Evolutionary conservation across 2,329 filamentous ascomycete genomes (phyloP).

Genomic region (Trichocomaceae sp.): DNA sequence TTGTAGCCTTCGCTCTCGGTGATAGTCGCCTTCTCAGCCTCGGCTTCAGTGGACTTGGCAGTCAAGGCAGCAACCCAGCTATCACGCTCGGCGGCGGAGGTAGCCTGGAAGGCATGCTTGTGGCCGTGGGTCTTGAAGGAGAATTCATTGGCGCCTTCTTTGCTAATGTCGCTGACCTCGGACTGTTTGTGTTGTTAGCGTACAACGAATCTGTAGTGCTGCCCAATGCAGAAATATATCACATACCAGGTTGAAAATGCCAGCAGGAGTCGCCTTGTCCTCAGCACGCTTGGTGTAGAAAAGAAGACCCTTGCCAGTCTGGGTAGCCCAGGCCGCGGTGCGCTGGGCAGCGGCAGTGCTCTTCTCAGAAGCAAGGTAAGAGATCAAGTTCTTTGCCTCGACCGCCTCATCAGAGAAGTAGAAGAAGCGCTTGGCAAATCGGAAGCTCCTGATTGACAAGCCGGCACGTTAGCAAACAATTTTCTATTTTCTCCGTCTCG

Average conservation of each 20-base stretch:
- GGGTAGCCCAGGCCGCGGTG: conserved; percentile 74
- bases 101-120: conserved; percentile 91
- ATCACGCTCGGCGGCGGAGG: conserved; percentile 68
- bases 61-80: conserved; percentile 85
- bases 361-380: conserved; percentile 87
- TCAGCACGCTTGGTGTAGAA: conserved; percentile 80
- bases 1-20: conserved; percentile 82
- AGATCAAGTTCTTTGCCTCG: conserved; percentile 63
- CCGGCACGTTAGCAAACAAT: conserved; percentile 8
- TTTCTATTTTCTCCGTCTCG: neutral
- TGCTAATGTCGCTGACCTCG: conserved; percentile 64
- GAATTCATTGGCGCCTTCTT: conserved; percentile 75
- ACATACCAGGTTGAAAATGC: conserved; percentile 78
- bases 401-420: conserved; percentile 71
- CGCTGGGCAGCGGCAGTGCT: conserved; percentile 68
- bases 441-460: conserved; percentile 61
- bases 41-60: conserved; percentile 75
- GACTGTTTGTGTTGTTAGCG: conserved; percentile 37
- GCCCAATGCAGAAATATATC: neutral
- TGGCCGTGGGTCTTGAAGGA: conserved; percentile 75
- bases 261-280: conserved; percentile 73
- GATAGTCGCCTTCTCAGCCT: conserved; percentile 67
- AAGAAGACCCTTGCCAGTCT: conserved; percentile 91
- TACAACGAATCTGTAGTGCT: conserved; percentile 27
- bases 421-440: conserved; percentile 90